Conservation (phyloP, 768 basidiomycete species). For the Porpolomopsis calyptriformis region DNA sequence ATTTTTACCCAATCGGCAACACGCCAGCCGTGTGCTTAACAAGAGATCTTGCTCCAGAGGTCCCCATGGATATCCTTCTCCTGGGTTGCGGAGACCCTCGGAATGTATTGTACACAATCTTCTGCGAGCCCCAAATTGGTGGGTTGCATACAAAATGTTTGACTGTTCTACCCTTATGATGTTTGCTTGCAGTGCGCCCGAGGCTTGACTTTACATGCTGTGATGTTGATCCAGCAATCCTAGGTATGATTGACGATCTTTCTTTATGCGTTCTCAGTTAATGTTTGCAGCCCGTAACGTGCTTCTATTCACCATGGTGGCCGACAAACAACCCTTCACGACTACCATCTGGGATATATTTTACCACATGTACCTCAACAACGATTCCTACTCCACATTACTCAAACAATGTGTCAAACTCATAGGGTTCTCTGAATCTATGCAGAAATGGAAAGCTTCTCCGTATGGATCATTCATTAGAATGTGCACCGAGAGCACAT, state of each 20-base stretch:
- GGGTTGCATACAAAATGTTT: neutral
- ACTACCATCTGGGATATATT: conserved; percentile 33
- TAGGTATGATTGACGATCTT: conserved; percentile 24
- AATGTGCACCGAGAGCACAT: conserved; percentile 29
- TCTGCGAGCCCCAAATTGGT: conserved; percentile 11
- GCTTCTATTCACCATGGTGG: conserved; percentile 33
- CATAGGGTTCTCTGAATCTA: conserved; percentile 19
- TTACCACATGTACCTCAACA: conserved; percentile 38
- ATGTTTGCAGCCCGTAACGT: conserved; percentile 34
- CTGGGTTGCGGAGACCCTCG: conserved; percentile 50
- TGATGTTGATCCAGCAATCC: conserved; percentile 36
- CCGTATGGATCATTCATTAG: conserved; percentile 27
- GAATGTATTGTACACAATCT: conserved; percentile 41
- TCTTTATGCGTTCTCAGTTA: neutral
- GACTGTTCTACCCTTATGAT: too few relatives aligned
- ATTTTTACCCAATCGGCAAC: conserved; percentile 53
- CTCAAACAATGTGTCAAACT: conserved; percentile 30
- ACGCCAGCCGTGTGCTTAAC: conserved; percentile 43
- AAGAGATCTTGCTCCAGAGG: conserved; percentile 36
- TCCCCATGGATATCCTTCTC: conserved; percentile 38
- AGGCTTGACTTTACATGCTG: conserved; percentile 40
- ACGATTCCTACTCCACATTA: conserved; percentile 23
- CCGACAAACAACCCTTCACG: conserved; percentile 18
- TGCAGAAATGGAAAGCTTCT: conserved; percentile 30
- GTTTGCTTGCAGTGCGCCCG: conserved; percentile 18